These are phyloP conservation scores for Alternaria brassicae DNA, from an alignment of 2,329 filamentous ascomycete species.

Conservation along the genomic window DNA sequence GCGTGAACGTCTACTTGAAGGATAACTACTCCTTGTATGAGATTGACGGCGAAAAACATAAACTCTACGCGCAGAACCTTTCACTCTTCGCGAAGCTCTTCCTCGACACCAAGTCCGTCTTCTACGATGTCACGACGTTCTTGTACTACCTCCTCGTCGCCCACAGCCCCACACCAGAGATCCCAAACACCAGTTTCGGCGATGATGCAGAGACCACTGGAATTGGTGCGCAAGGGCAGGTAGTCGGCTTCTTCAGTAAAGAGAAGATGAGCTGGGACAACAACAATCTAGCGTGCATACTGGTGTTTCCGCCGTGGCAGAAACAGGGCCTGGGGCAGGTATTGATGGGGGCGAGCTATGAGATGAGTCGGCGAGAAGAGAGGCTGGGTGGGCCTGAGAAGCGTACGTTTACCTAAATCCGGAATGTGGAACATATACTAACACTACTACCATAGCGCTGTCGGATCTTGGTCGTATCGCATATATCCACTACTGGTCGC, in stretches of 20 bases:
- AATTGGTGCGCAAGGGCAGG: constrained; percentile 53
- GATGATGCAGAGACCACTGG: neutral
- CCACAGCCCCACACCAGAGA: constrained; percentile 58
- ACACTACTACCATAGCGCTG: constrained; percentile 61
- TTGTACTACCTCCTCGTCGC: constrained; percentile 92
- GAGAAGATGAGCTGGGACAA: constrained; percentile 99
- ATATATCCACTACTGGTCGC: constrained; percentile 86
- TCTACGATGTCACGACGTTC: constrained; percentile 94
- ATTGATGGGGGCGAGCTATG: constrained; percentile 92
- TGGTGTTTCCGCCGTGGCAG: constrained; percentile 96
- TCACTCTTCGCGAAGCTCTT: constrained; percentile 97
- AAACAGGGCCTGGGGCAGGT: constrained; percentile 85
- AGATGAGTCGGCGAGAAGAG: constrained; percentile 82
- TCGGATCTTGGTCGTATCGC: constrained; percentile 83
- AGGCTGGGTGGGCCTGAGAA: constrained; percentile 92
- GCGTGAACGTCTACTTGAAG: constrained; percentile 77
- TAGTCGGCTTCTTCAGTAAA: constrained; percentile 98
- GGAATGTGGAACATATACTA: neutral
- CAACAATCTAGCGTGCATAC: constrained; percentile 95
- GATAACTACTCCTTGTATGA: constrained; percentile 89
- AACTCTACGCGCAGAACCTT: constrained; percentile 91
- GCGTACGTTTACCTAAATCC: constrained; percentile 52
- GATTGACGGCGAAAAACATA: constrained; percentile 86
- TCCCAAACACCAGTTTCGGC: constrained; percentile 41
- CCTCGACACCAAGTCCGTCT: constrained; percentile 97